Evolutionary conservation across 1,139 yeast species (phyloP).

Genomic region (Saccharomyces pastorianus): DNA sequence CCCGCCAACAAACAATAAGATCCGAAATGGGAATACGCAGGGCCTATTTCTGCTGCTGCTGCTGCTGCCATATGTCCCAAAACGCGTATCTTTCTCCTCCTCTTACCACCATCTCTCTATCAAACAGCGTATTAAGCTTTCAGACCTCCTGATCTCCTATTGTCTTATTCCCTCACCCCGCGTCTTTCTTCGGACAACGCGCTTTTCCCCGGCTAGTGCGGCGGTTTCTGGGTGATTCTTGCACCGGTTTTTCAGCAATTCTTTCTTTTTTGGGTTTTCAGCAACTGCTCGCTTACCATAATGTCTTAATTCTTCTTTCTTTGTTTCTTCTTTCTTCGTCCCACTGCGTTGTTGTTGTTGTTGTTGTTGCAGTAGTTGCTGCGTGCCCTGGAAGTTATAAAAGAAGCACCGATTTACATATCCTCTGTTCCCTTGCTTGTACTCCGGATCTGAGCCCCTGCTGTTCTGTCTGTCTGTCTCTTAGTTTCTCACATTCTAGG

Average conservation of each 20-base stretch:
- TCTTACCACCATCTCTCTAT: background rate
- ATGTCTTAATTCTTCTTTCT: too few species aligned
- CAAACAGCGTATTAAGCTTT: background rate
- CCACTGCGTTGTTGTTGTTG: background rate
- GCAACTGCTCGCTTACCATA: too few species aligned
- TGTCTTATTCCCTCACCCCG: slow-evolving; percentile 1
- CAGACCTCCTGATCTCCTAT: background rate
- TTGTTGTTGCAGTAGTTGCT: background rate
- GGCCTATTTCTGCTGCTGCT: background rate
- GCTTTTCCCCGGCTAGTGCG: background rate
- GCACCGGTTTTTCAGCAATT: background rate
- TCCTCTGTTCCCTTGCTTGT: background rate
- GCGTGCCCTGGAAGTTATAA: background rate
- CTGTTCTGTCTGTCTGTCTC: background rate
- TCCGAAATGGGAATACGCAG: background rate
- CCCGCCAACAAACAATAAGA: background rate
- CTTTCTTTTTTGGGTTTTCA: background rate
- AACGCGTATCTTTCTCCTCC: background rate
- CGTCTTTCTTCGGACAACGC: background rate
- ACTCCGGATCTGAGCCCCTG: background rate
- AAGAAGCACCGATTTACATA: background rate
- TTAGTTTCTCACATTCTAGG: background rate
- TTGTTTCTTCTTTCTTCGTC: background rate
- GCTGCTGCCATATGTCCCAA: background rate
- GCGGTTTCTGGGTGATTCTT: background rate